Evolutionary conservation across 257 asterid genomes (phyloP).

Genomic region (Osmanthus fragrans): DNA sequence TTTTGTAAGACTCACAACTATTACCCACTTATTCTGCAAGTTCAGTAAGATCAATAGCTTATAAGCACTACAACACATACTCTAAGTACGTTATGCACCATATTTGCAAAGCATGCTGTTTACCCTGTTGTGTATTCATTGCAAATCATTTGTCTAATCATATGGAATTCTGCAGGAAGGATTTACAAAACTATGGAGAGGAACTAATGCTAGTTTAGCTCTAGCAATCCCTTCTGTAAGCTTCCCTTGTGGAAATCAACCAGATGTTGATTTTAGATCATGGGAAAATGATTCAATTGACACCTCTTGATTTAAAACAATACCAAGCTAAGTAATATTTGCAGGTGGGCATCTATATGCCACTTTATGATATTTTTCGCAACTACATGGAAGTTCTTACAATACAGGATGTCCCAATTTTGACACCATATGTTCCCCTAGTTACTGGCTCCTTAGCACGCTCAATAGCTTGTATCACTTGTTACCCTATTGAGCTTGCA

Average conservation of each 20-base stretch:
- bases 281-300: not conserved
- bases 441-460: constrained; percentile 90
- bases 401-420: constrained; percentile 46
- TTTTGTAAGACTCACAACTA: too few species aligned
- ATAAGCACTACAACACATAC: not conserved
- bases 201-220: constrained; percentile 91
- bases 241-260: not conserved
- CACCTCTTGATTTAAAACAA: not conserved
- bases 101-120: not conserved
- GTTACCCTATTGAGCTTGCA: constrained; percentile 91
- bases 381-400: constrained; percentile 64
- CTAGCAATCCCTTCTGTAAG: constrained; percentile 93
- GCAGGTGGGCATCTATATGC: constrained; percentile 95
- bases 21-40: too few species aligned
- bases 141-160: constrained; percentile 19
- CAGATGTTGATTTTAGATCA: constrained; percentile 20
- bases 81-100: not conserved
- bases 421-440: constrained; percentile 68
- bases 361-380: constrained; percentile 80
- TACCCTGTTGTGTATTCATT: not conserved
- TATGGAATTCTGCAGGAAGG: constrained; percentile 67
- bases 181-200: constrained; percentile 80
- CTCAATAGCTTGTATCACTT: constrained; percentile 80
- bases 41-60: too few species aligned
- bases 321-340: constrained; percentile 3